Evolutionary conservation across 202 grass and related monocot species (phyloP).

Genomic region (Zizania palustris): DNA sequence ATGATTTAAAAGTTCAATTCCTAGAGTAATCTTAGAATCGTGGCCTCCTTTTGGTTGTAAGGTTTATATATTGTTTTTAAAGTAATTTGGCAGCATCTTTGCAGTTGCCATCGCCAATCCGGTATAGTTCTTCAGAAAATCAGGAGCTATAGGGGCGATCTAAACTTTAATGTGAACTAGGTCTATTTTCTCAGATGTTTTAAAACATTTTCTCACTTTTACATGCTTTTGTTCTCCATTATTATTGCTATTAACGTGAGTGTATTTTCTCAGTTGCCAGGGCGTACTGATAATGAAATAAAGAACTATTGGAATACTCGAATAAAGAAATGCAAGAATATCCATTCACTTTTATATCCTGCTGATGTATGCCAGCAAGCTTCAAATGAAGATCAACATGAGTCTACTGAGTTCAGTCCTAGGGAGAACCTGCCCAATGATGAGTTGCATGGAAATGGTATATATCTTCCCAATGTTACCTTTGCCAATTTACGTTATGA

Average conservation of each 20-base stretch:
- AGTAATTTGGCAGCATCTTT: background rate
- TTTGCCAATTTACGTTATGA: constrained; percentile 41
- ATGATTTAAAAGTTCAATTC: background rate
- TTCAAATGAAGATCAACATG: constrained; percentile 60
- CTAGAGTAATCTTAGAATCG: background rate
- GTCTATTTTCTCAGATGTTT: constrained; percentile 5
- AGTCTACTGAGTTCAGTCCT: constrained; percentile 11
- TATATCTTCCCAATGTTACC: constrained; percentile 48
- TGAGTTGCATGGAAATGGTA: constrained; percentile 47
- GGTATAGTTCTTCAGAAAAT: background rate
- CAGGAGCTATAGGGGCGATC: background rate
- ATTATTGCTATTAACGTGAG: constrained; percentile 24
- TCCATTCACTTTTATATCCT: constrained; percentile 50
- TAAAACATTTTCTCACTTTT: constrained; percentile 13
- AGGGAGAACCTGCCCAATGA: constrained; percentile 54
- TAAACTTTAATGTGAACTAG: background rate
- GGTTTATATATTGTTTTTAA: background rate
- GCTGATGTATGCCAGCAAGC: constrained; percentile 49
- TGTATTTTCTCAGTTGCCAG: constrained; percentile 65
- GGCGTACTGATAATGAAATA: constrained; percentile 98
- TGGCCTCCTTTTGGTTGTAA: background rate
- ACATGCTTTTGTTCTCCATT: background rate
- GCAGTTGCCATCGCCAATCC: background rate
- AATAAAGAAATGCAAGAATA: constrained; percentile 80
- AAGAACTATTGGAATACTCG: constrained; percentile 99